Evolutionary conservation across 2,329 filamentous ascomycete species (phyloP), one percentile per base, ranked within the genome.

Genomic region (Diaporthe citri): DNA sequence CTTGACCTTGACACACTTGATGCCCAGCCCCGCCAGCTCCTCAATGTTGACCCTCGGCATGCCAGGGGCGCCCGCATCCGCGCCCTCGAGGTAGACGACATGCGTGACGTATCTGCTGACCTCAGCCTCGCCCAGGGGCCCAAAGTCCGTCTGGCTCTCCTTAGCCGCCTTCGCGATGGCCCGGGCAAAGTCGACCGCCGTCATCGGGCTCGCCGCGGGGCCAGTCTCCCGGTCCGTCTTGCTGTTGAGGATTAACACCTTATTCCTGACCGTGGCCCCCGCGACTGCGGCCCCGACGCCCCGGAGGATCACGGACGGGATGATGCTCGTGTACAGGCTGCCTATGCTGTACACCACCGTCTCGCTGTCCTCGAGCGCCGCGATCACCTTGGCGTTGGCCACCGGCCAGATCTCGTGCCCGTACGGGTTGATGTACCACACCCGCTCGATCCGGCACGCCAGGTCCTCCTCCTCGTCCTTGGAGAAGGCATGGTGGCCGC

Each of bases 361-460:
- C 73, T 91, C 89, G 0, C 94, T 89, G 2, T 86, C 85, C 22
- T 86, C 85, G 1, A 98, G 83, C 0, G 95, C 91, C 10, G 91
- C 89, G 0, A 97, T 79, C 0, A 96, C 95, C 69, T 95, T 92
- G 0, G 95, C 92, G 80, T 98, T 98, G 2, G 95, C 94, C 0
- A 92, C 90, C 0, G 96, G 94, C 25, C 93, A 91, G 78, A 98
- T 98, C 83, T 98, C 96, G 82, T 98, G 95, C n/a, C 96, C 96
- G 82, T 98, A 98, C 0, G 96, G 96, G 81, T 98, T 98, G 85
- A 98, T 98, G 86, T 98, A 98, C 95, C 95, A 98, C 43, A 98
- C 89, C 3, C 96, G 87, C 72, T 92, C 88, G 78, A 98, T 97
- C 39, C 94, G 89, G 0, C 93, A 89, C 0, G 94, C 90, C 1